phyloP scores from a whole-genome alignment of 129 eudicot species.

The Tagetes erecta region DNA sequence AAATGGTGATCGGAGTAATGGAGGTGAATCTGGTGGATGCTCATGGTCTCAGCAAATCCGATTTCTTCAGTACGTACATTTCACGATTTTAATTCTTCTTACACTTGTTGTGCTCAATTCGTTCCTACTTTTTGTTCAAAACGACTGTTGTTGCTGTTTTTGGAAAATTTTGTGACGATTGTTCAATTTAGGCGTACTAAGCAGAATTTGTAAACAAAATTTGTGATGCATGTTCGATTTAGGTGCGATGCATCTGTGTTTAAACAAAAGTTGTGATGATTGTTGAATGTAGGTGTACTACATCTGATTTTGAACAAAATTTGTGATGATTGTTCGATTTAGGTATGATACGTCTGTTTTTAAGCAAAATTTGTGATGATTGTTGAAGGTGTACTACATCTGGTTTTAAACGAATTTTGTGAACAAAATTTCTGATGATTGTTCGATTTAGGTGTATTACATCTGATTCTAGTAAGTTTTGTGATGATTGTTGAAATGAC shows the following conservation, averaged over 20 bases:
- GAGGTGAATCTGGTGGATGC: conserved; percentile 66
- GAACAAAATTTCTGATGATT: too few relatives aligned
- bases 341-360: too few relatives aligned
- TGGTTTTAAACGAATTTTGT: too few relatives aligned
- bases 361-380: too few relatives aligned
- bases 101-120: neutral
- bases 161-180: neutral
- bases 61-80: conserved; percentile 50
- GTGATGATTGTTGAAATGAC: neutral
- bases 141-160: neutral
- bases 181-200: neutral
- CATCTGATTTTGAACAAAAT: neutral
- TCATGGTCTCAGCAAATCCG: conserved; percentile 55
- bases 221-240: too few relatives aligned
- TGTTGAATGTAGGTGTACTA: too few relatives aligned
- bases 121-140: neutral
- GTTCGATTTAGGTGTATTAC: neutral
- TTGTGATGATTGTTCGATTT: neutral
- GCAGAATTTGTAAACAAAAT: too few relatives aligned
- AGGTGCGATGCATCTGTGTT: too few relatives aligned
- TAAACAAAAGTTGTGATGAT: too few relatives aligned
- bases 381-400: too few relatives aligned
- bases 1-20: conserved; percentile 62
- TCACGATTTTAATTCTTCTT: neutral
- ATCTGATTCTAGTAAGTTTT: neutral